Conservation (phyloP, 257 asterid genomes). For the Scutellaria galericulata region DNA sequence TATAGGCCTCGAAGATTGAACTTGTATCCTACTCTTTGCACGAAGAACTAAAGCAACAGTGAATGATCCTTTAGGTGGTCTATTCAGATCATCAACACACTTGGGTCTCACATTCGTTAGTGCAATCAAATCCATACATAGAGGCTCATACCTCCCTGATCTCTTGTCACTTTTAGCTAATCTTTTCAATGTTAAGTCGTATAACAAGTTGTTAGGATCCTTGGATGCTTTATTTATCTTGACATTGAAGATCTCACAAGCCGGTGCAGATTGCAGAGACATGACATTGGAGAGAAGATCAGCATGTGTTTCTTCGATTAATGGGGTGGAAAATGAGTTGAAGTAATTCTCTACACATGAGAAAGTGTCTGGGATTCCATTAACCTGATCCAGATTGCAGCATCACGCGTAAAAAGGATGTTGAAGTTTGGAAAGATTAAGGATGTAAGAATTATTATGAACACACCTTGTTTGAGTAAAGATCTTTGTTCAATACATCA, state of each 20-base stretch:
- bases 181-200: slow-evolving; percentile 31
- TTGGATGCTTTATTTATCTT: neutral
- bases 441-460: too few species aligned
- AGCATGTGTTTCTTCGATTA: slow-evolving; percentile 74
- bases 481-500: slow-evolving; percentile 44
- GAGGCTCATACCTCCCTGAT: slow-evolving; percentile 42
- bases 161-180: neutral
- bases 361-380: slow-evolving; percentile 51
- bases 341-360: slow-evolving; percentile 47
- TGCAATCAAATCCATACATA: slow-evolving; percentile 57
- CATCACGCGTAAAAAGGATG: neutral
- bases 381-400: slow-evolving; percentile 46
- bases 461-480: slow-evolving; percentile 26
- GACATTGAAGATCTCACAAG: slow-evolving; percentile 41
- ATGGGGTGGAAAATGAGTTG: slow-evolving; percentile 56
- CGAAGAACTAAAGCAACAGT: slow-evolving; percentile 45
- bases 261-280: slow-evolving; percentile 35
- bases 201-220: slow-evolving; percentile 33
- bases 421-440: too few species aligned
- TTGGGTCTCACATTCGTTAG: slow-evolving; percentile 56
- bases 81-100: slow-evolving; percentile 50
- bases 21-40: neutral
- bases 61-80: slow-evolving; percentile 39
- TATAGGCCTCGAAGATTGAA: slow-evolving; percentile 47
- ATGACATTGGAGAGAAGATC: slow-evolving; percentile 54